Conservation (phyloP, 1,284 basidiomycete species). For the Anthracocystis panici-leucophaei region DNA sequence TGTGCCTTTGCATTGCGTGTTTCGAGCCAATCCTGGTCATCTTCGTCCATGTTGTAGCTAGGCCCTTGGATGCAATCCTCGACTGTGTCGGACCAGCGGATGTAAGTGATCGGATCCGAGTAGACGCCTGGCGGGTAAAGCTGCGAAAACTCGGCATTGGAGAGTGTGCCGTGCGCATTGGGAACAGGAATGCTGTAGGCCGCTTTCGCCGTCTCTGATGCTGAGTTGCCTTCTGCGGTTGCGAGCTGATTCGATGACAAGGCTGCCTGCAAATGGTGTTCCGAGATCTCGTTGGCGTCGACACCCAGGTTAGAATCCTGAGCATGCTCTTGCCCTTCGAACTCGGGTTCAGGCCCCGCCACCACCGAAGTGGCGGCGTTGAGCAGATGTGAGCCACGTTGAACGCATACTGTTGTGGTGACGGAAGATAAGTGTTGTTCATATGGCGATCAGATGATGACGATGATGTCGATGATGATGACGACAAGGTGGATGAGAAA, state of each 20-base stretch:
- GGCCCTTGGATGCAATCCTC: conserved; percentile 81
- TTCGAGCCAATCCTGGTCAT: conserved; percentile 92
- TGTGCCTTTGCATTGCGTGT: conserved; percentile 89
- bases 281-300: conserved; percentile 63
- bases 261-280: conserved; percentile 69
- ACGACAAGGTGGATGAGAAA: not conserved
- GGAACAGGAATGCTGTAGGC: conserved; percentile 69
- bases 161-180: conserved; percentile 59
- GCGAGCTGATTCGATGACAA: conserved; percentile 67
- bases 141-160: conserved; percentile 51
- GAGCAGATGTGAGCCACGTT: conserved; percentile 58
- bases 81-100: conserved; percentile 86
- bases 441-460: not conserved
- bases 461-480: not conserved
- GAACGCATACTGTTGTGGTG: conserved; percentile 51
- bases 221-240: conserved; percentile 38
- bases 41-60: conserved; percentile 94
- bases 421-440: not conserved
- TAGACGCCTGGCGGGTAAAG: conserved; percentile 66
- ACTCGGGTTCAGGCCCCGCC: conserved; percentile 59
- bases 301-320: conserved; percentile 65
- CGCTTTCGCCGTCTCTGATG: conserved; percentile 43
- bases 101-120: conserved; percentile 75
- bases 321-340: conserved; percentile 61
- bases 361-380: conserved; percentile 61